These are phyloP conservation scores for Blastomyces percursus DNA, from an alignment of 2,329 filamentous ascomycete species.

Conservation along the genomic window DNA sequence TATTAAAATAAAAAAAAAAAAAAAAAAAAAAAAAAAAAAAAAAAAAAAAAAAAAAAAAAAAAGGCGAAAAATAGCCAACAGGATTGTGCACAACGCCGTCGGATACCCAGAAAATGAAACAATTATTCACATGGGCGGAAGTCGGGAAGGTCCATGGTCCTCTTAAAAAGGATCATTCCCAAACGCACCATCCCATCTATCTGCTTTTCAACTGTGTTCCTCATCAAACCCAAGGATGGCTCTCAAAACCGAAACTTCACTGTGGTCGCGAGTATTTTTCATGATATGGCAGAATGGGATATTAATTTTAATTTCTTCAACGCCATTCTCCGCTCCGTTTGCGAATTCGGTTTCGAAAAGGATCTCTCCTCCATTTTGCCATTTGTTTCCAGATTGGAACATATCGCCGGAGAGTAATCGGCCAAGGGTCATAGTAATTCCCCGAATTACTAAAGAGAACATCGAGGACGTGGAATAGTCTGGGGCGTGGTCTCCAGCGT, in stretches of 20 bases:
- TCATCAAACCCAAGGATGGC: constrained; percentile 46
- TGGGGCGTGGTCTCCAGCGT: constrained; percentile 48
- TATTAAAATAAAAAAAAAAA: too few relatives aligned
- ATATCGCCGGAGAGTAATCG: constrained; percentile 48
- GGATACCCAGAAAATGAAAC: neutral
- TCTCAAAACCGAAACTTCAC: constrained; percentile 57
- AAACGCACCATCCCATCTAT: neutral
- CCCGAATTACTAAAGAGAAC: constrained; percentile 36
- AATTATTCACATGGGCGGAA: neutral
- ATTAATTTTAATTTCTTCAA: constrained; percentile 42
- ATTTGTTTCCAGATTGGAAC: constrained; percentile 53
- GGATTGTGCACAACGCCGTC: neutral
- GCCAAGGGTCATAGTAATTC: constrained; percentile 48
- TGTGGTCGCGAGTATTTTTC: constrained; percentile 66
- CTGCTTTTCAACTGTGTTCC: neutral
- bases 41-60: too few relatives aligned
- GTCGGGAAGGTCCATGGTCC: neutral
- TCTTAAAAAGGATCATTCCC: neutral
- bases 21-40: too few relatives aligned
- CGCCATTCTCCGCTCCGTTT: constrained; percentile 11
- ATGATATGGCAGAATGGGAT: constrained; percentile 76
- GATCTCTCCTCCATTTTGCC: constrained; percentile 67
- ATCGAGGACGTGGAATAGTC: constrained; percentile 52
- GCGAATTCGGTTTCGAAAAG: constrained; percentile 48
- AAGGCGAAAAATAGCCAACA: neutral